phyloP scores from a whole-genome alignment of 306 rosid species.

The Cicer cuneatum region DNA sequence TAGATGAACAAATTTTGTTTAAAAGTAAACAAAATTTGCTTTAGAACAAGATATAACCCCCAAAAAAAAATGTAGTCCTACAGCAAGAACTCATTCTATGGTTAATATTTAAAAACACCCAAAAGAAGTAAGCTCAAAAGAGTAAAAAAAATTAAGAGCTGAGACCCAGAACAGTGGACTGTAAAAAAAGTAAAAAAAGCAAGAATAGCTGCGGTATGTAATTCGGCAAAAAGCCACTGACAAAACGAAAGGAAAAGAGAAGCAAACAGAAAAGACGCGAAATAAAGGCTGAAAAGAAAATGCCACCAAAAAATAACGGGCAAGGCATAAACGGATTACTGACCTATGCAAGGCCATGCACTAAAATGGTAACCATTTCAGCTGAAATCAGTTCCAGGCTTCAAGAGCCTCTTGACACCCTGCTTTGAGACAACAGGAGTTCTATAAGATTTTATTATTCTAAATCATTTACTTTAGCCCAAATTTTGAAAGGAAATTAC shows the following conservation, averaged over 20 bases:
- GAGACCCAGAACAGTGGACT: slow-evolving; percentile 45
- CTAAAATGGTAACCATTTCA: slow-evolving; percentile 89
- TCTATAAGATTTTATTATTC: slow-evolving; percentile 69
- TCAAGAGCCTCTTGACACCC: slow-evolving; percentile 96
- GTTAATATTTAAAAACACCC: neutral
- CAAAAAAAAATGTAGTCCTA: slow-evolving; percentile 34
- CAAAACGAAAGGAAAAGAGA: slow-evolving; percentile 50
- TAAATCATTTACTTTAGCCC: slow-evolving; percentile 61
- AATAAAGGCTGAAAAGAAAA: slow-evolving; percentile 51
- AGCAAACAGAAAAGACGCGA: slow-evolving; percentile 34
- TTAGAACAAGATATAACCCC: slow-evolving; percentile 38
- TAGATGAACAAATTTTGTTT: slow-evolving; percentile 38
- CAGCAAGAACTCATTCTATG: slow-evolving; percentile 2
- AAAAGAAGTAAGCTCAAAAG: slow-evolving; percentile 23
- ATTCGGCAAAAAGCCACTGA: slow-evolving; percentile 58
- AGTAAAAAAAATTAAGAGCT: slow-evolving; percentile 33
- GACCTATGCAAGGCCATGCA: slow-evolving; percentile 92
- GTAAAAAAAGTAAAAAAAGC: slow-evolving; percentile 36
- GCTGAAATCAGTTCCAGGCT: slow-evolving; percentile 95
- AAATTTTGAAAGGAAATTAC: slow-evolving; percentile 62
- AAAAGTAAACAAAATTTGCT: slow-evolving; percentile 36
- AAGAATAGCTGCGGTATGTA: slow-evolving; percentile 43
- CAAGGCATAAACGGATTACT: slow-evolving; percentile 75
- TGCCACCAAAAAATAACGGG: slow-evolving; percentile 75
- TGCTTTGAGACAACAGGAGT: slow-evolving; percentile 95